Evolutionary conservation across 352 stramenopile species (phyloP), one percentile per base, ranked within the genome.

Genomic region (Phytophthora melonis): DNA sequence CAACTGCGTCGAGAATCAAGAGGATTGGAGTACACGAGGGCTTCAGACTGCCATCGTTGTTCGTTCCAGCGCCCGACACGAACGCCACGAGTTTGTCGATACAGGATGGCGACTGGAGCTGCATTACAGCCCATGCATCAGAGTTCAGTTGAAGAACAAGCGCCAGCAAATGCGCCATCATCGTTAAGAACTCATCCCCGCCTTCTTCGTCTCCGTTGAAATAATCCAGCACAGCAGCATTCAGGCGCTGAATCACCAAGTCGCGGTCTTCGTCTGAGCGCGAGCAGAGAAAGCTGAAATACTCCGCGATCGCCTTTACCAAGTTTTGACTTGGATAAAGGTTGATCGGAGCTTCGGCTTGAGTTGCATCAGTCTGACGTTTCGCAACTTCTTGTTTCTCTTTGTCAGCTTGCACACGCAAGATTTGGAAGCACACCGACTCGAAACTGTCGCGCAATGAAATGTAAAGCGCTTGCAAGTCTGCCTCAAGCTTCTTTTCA

Each of bases 61-160:
- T 19, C 43, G 64, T 45, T 57, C 32, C 34, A 19, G 10, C 58
- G 19, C 49, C 56, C 4, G 64, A 76, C 50, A 94, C 62, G 11
- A 77, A 83, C n/a, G 66, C 23, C 7, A 93, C 52, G 25, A 93
- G 75, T 18, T 77, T 81, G 9, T 84, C 74, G 3, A 94, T 67
- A 60, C 82, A 93, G 10, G 70, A 84, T 30, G 82, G 75, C 10
- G 66, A 69, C 39, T 91, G 78, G 50, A 69, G 67, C 62, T 83
- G 68, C 62, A 87, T 75, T 8, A 81, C 72, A 7, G 62, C 41
- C 49, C 84, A 77, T 5, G 82, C 81, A 6, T 76, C 70, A 8
- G 71, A 55, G 59, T 95, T 86, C 11, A 91, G 58, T 32, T 89
- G 88, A 50, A 96, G 70, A 10, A 96, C 64, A 18, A 95, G 77